phyloP scores from a whole-genome alignment of 495 filamentous ascomycete genomes.

The Cairneyella variabilis region DNA sequence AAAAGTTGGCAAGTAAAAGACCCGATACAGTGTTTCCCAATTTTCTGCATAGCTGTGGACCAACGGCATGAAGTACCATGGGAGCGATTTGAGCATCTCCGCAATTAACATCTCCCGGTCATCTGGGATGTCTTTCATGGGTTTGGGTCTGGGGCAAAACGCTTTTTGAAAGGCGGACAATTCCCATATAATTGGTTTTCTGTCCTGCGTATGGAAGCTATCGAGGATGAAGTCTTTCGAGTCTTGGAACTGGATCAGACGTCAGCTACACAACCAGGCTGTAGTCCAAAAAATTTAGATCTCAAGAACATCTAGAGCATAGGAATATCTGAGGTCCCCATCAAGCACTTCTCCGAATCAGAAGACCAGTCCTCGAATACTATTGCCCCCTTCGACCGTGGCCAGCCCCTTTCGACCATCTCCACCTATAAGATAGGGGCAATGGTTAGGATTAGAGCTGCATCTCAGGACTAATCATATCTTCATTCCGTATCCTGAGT shows the following conservation, averaged over 20 bases:
- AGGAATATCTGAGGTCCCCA: no score
- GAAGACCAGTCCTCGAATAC: no score
- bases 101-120: not conserved
- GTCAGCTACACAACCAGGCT: no score
- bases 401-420: no score
- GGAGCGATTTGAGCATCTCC: constrained; percentile 11
- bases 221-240: constrained; percentile 19
- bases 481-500: no score
- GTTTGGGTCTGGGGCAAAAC: constrained; percentile 3
- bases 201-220: not conserved
- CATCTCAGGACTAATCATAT: no score
- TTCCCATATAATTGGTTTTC: constrained; percentile 10
- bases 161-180: constrained; percentile 13
- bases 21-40: constrained; percentile 16
- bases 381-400: no score
- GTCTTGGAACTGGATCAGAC: constrained; percentile 19
- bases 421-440: no score
- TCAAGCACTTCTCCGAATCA: no score
- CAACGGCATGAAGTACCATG: not conserved
- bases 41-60: constrained; percentile 1
- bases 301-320: no score
- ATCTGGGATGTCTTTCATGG: not conserved
- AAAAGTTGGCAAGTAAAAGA: constrained; percentile 19
- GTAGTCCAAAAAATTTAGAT: no score
- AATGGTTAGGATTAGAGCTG: no score